These are phyloP conservation scores for Trichoderma aggressivum DNA, from an alignment of 2,329 filamentous ascomycete species.

Conservation along the genomic window DNA sequence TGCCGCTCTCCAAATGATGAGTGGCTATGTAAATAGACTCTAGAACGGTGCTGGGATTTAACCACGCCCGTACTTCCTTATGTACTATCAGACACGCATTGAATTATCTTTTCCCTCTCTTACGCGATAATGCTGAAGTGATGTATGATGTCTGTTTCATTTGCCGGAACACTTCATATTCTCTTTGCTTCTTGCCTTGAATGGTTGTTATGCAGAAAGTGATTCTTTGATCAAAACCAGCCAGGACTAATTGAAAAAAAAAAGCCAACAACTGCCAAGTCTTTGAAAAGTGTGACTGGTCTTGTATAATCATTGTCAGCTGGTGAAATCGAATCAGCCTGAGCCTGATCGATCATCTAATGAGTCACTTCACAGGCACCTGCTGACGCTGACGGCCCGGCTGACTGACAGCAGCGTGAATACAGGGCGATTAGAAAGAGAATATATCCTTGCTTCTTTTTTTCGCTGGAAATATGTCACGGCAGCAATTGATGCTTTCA, in stretches of 20 bases:
- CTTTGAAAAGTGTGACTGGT: not conserved
- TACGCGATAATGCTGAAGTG: not conserved
- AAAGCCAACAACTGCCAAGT: not conserved
- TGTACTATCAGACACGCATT: constrained; percentile 19
- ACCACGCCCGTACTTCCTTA: constrained; percentile 10
- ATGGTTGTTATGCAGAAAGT: not conserved
- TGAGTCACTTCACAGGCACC: not conserved
- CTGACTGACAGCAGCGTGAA: not conserved
- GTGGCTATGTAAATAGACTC: constrained; percentile 43
- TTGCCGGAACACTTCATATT: not conserved
- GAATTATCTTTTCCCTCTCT: not conserved
- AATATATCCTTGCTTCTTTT: not conserved
- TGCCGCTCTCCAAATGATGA: constrained; percentile 25
- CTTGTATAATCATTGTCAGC: not conserved
- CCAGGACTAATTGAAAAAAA: not conserved
- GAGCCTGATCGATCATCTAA: not conserved
- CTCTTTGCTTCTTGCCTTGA: not conserved
- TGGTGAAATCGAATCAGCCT: not conserved
- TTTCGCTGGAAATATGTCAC: not conserved
- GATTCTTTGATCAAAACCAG: not conserved
- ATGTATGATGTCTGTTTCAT: not conserved
- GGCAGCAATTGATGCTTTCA: not conserved
- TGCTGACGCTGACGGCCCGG: constrained; percentile 2
- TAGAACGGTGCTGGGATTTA: constrained; percentile 28
- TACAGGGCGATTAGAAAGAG: not conserved